A percentile compares a stretch with the other conserved stretches of the same genome.
phyloP scores from a whole-genome alignment of 306 rosid genomes.

The Pyrus betulifolia region DNA sequence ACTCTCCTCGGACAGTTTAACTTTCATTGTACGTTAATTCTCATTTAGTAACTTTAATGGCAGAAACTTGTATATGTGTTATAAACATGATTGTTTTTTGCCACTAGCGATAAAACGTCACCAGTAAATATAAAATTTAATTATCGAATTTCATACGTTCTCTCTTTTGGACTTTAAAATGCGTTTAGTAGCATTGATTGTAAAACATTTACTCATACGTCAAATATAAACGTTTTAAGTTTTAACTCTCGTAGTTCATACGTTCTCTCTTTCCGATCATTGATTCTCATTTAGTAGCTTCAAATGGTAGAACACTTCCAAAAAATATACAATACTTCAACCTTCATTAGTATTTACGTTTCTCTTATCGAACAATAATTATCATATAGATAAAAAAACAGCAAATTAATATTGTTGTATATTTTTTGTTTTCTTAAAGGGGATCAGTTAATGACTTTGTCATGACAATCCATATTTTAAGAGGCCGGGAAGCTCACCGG shows the following conservation, averaged over 20 bases:
- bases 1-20: background rate
- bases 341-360: no score
- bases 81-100: no score
- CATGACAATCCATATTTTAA: no score
- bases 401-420: background rate
- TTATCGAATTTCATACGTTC: no score
- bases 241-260: background rate
- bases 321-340: no score
- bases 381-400: background rate
- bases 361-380: background rate
- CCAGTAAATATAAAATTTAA: no score
- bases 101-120: no score
- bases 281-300: background rate
- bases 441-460: no score
- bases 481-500: no score
- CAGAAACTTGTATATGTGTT: no score
- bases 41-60: background rate
- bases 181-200: background rate
- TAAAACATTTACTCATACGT: background rate
- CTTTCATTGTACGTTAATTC: background rate
- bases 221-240: background rate
- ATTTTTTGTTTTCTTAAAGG: no score
- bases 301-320: background rate
- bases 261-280: background rate
- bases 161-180: background rate